A percentile compares a stretch with the other conserved stretches of the same genome.
Conservation (phyloP, 2,329 filamentous ascomycete species). For the Metarhizium guizhouense region DNA sequence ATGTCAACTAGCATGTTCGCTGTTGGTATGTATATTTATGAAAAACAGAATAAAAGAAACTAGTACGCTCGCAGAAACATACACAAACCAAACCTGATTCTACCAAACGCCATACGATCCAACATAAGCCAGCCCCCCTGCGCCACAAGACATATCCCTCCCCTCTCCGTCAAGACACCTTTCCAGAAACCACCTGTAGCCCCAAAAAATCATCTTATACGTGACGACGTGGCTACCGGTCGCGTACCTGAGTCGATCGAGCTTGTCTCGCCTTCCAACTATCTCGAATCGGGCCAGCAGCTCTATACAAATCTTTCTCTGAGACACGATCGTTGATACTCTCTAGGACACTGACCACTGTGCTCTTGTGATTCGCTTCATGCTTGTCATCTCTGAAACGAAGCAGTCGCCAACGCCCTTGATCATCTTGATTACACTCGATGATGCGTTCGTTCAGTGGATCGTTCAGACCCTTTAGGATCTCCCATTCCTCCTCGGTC, state of each 20-base stretch:
- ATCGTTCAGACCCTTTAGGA: conserved; percentile 61
- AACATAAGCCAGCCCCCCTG: background rate
- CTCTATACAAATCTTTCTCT: conserved; percentile 67
- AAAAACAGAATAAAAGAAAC: background rate
- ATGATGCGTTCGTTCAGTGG: conserved; percentile 82
- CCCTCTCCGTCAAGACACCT: no score
- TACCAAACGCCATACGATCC: conserved; percentile 2
- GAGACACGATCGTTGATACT: conserved; percentile 83
- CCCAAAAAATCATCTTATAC: background rate
- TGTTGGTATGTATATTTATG: background rate
- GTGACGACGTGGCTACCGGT: conserved; percentile 2
- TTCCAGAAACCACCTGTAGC: no score
- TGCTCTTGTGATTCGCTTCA: conserved; percentile 80
- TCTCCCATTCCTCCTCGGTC: conserved; percentile 73
- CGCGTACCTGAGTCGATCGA: conserved; percentile 18
- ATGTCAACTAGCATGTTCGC: background rate
- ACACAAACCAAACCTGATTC: background rate
- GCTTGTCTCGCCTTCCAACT: conserved; percentile 64
- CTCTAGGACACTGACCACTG: conserved; percentile 77
- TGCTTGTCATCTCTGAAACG: conserved; percentile 88
- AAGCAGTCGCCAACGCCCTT: conserved; percentile 74
- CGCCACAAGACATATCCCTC: background rate
- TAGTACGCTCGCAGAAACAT: background rate
- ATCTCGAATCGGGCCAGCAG: conserved; percentile 62
- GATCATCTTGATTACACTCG: conserved; percentile 75